Percentiles rank a stretch among this genome's conserved stretches.
Evolutionary conservation across 768 basidiomycete genomes (phyloP).

Genomic region (Pleurotus citrinopileatus): DNA sequence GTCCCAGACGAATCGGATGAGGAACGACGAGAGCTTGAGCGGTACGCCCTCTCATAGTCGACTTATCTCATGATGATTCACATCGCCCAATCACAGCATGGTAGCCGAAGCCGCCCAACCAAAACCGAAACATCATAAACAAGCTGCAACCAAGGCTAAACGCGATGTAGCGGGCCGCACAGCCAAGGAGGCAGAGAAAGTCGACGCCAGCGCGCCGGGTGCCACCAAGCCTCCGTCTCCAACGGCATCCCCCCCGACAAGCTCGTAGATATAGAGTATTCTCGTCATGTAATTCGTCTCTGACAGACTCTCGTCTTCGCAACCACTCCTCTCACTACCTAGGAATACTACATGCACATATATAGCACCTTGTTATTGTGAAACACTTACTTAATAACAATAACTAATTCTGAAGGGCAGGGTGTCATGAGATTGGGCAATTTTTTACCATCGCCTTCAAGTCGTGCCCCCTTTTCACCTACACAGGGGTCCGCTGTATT

Average conservation of each 20-base stretch:
- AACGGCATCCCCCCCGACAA: not conserved
- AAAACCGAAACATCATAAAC: constrained; percentile 53
- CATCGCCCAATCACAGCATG: constrained; percentile 47
- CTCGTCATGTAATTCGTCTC: not conserved
- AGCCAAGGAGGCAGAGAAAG: constrained; percentile 19
- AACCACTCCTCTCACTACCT: not conserved
- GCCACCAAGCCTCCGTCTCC: not conserved
- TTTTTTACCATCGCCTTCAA: constrained; percentile 10
- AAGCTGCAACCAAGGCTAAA: not conserved
- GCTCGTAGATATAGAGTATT: not conserved
- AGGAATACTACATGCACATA: constrained; percentile 1
- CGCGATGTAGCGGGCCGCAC: not conserved
- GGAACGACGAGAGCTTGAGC: constrained; percentile 91
- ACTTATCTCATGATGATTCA: constrained; percentile 10
- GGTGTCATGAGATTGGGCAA: no score
- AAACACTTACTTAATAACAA: not conserved
- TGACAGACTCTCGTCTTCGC: no score
- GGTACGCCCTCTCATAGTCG: constrained; percentile 37
- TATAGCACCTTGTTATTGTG: not conserved
- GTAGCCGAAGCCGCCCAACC: constrained; percentile 83
- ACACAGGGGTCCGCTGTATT: not conserved
- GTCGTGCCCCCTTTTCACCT: constrained; percentile 13
- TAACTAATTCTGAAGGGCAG: not conserved
- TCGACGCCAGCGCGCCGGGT: constrained; percentile 18
- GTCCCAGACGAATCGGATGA: constrained; percentile 89